Conservation (phyloP, 106 monocot genomes). For the Triglochin maritima region DNA sequence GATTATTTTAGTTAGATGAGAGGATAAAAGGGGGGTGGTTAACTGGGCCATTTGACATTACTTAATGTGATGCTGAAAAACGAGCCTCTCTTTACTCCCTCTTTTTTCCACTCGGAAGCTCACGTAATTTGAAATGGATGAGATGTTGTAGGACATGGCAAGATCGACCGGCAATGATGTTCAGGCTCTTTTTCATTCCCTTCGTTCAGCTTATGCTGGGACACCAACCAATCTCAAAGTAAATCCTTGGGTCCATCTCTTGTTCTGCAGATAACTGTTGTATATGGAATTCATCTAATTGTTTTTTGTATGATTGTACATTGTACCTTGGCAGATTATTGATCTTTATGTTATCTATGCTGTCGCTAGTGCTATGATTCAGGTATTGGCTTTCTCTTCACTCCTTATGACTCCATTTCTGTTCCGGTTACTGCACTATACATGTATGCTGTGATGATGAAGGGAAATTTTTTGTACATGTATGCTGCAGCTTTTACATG, state of each 20-base stretch:
- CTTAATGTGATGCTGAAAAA: too few relatives aligned
- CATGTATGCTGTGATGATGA: too few relatives aligned
- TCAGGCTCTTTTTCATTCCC: constrained; percentile 59
- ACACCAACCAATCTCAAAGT: constrained; percentile 90
- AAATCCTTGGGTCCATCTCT: background rate
- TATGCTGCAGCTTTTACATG: too few relatives aligned
- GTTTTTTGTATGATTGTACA: background rate
- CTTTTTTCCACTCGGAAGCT: background rate
- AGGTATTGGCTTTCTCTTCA: constrained; percentile 30
- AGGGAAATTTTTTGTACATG: too few relatives aligned
- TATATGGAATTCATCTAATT: background rate
- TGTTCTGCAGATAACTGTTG: background rate
- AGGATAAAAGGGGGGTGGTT: too few relatives aligned
- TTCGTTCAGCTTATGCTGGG: constrained; percentile 64
- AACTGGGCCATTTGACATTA: too few relatives aligned
- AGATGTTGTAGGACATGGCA: constrained; percentile 34
- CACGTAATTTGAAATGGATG: too few relatives aligned
- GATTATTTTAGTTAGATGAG: too few relatives aligned
- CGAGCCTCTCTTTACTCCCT: too few relatives aligned
- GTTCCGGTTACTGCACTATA: too few relatives aligned
- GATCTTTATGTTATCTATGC: constrained; percentile 87
- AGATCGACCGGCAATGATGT: constrained; percentile 53
- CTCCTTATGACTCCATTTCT: too few relatives aligned
- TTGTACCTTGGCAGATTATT: constrained; percentile 52
- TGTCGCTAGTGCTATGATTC: constrained; percentile 51